Base-by-base conservation (phyloP, 768 basidiomycete genomes). In the Imleria badia region DNA sequence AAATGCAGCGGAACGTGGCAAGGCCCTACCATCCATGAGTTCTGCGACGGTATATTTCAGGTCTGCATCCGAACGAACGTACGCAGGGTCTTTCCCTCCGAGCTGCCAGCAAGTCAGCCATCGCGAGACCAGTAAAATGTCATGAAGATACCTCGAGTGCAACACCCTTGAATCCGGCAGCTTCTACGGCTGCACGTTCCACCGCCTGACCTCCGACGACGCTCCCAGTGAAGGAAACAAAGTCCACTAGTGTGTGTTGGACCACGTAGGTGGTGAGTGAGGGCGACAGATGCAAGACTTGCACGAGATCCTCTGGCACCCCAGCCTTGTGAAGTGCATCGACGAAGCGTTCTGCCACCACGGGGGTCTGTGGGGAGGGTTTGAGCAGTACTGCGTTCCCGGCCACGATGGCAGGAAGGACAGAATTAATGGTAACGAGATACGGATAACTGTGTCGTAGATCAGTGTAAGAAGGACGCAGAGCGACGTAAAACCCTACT, bases 21-120 rank as follows among this genome's bases (percentile, higher is more conserved):
- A 6, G 34, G 9, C 26, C 19, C 76, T 52, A 87, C 94, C 96
- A 71, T 99, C 97, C 2, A 94, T 94, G 4, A 98, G 81, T 63
- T 98, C 88, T 22, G 83, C 80, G 13, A 84, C 86, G 0, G 94
- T 88, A 63, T 89, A 98, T 12, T 83, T 81, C 1, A 97, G 65
- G 71, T 97, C 84, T 0, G 89, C 93, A 69, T 98, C 96, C 3
- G 81, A 73, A 22, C 94, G 77, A 7, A 99, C 94, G 65, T 98
- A 99, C 3, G 96, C 97, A 3, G 97, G 94, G 66, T 99, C 97
- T 71, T 99, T 98, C 1, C 97, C 97, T 2, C 97, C 97, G 15
- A 99, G 83, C 89, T 93, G 59, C 19, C 30, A 38, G 26, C n/a
- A 48, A 46, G 47, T 66, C n/a, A 63, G 20, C 19, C 34, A 38